Conservation (phyloP, 2,329 filamentous ascomycete genomes). For the Rutstroemia sp. region DNA sequence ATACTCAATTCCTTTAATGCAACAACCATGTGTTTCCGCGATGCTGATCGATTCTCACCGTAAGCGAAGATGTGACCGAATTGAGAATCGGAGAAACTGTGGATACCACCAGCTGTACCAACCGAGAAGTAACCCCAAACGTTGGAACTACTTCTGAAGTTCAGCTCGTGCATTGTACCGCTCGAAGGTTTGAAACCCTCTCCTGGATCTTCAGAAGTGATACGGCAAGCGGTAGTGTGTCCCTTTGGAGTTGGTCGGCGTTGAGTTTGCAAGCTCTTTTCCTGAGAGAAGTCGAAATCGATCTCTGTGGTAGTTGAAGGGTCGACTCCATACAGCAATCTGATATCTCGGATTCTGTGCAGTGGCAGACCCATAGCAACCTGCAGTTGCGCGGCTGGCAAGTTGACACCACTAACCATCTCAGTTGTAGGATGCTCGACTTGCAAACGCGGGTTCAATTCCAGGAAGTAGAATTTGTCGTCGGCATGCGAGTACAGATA, state of each 20-base stretch:
- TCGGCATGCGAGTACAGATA: constrained; percentile 97
- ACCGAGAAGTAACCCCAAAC: constrained; percentile 99
- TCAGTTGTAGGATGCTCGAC: constrained; percentile 99
- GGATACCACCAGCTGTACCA: constrained; percentile 90
- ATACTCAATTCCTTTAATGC: constrained; percentile 98
- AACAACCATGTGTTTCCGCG: constrained; percentile 98
- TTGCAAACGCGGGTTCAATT: constrained; percentile 97
- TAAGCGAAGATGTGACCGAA: constrained; percentile 99
- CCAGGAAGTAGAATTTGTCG: constrained; percentile 98
- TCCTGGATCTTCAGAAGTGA: constrained; percentile 96
- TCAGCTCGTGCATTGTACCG: constrained; percentile 97
- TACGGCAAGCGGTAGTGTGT: constrained; percentile 96
- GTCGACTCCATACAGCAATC: constrained; percentile 91
- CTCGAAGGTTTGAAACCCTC: constrained; percentile 99
- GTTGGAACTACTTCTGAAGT: constrained; percentile 97
- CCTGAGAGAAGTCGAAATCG: constrained; percentile 91
- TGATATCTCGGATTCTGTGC: constrained; percentile 92
- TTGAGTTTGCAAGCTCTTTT: constrained; percentile 76
- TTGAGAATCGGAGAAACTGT: constrained; percentile 98
- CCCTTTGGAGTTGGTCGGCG: constrained; percentile 88
- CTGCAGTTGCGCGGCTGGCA: constrained; percentile 95
- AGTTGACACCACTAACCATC: constrained; percentile 97
- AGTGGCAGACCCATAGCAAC: constrained; percentile 98
- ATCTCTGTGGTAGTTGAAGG: constrained; percentile 80
- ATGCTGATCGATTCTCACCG: constrained; percentile 92